Evolutionary conservation across 768 basidiomycete species (phyloP), one percentile per base, ranked within the genome.

Genomic region (Lactarius deliciosus): DNA sequence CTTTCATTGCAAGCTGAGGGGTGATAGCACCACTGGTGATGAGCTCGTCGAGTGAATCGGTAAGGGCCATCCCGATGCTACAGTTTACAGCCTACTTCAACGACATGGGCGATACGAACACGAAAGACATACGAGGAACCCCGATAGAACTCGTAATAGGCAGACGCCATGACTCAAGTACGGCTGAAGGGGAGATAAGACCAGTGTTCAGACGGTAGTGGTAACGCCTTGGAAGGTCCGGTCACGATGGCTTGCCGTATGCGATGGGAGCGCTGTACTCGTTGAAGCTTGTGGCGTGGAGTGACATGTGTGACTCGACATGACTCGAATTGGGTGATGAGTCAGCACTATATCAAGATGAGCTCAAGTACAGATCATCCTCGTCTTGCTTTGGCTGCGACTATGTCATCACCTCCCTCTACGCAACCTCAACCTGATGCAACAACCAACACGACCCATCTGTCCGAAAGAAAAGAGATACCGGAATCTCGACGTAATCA

Each of bases 1-100:
- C 94, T 78, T 96, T 93, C 90, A 98, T 94, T n/a, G 96, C 97
- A 71, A 98, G 77, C 79, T 98, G 96, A 15, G 96, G 96, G 22
- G 95, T 96, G 73, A 99, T 99, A 59, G 92, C 88, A 2, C 96
- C 96, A 74, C 90, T 91, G 56, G 95, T 96, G 73, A 99, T 98
- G 71, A 99, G 86, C 79, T 98, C 96, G 79, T 99, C 97, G 72
- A 99, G 86, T 70, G 96, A 95, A 81, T 99, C 97, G 16, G 96
- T 96, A 60, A 99, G 83, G 61, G 96, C 94, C 85, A 95, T 93
- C 60, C 97, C 97, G 77, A 98, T 94, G 70, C 97, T 98, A 75
- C 10, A 61, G n/a, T 59, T 55, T 43, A 61, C 60, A 54, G 30
- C 25, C 59, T 57, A 25, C 9, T 25, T 36, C 59, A 62, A 58